Percentiles rank a stretch among this genome's conserved stretches.
These are phyloP conservation scores for Platanthera guangdongensis DNA, from an alignment of 106 monocot species.

Conservation along the genomic window DNA sequence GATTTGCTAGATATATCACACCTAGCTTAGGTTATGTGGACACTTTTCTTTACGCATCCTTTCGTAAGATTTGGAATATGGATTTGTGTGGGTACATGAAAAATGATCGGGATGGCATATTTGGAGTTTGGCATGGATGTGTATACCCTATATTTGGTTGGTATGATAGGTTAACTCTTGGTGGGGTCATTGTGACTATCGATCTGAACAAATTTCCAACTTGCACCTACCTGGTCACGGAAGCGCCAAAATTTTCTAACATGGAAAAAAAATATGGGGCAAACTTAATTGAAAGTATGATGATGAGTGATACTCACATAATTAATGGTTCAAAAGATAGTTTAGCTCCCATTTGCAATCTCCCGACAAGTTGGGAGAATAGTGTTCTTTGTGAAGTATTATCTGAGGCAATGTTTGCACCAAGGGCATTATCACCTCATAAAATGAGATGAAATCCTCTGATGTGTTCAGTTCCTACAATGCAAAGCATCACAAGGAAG, in stretches of 20 bases:
- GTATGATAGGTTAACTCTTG: no score
- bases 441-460: constrained; percentile 87
- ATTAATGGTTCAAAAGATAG: constrained; percentile 81
- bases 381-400: constrained; percentile 68
- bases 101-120: no score
- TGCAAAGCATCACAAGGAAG: no score
- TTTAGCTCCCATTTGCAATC: constrained; percentile 51
- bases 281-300: not conserved
- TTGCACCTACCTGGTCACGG: not conserved
- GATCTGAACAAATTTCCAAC: not conserved
- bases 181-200: no score
- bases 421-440: constrained; percentile 67
- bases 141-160: no score
- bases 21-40: no score
- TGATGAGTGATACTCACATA: constrained; percentile 30
- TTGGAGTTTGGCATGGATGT: no score
- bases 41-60: no score
- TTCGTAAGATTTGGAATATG: no score
- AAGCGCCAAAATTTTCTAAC: not conserved
- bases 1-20: no score
- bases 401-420: constrained; percentile 86
- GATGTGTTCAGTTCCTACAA: constrained; percentile 83
- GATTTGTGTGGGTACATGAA: no score
- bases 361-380: constrained; percentile 47
- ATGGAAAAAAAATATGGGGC: not conserved